Percentiles rank a stretch among this genome's conserved stretches.
These are phyloP conservation scores for Anthracocystis walkeri DNA, from an alignment of 1,284 basidiomycete genomes.

Conservation along the genomic window DNA sequence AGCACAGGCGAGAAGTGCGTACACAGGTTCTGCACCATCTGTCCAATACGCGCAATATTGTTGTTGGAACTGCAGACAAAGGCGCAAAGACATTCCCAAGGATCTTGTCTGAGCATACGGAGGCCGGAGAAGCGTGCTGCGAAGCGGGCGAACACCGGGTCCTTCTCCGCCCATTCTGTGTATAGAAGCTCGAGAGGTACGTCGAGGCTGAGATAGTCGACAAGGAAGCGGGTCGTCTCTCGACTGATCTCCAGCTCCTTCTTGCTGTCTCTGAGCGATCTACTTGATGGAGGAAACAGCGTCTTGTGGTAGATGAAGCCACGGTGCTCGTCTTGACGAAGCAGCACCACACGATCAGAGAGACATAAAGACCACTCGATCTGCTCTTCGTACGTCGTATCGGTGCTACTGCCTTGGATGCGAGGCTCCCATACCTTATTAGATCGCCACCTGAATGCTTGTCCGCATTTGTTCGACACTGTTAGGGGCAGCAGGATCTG, in stretches of 20 bases:
- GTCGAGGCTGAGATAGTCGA: conserved; percentile 89
- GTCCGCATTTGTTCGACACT: conserved; percentile 67
- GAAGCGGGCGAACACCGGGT: conserved; percentile 80
- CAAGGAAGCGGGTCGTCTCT: conserved; percentile 80
- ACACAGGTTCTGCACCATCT: conserved; percentile 69
- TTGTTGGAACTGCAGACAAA: conserved; percentile 99
- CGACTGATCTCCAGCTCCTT: not conserved
- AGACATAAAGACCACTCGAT: conserved; percentile 67
- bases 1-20: conserved; percentile 75
- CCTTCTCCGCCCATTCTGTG: conserved; percentile 78
- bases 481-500: conserved; percentile 63
- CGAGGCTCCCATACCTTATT: conserved; percentile 51
- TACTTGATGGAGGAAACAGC: conserved; percentile 26
- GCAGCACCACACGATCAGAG: conserved; percentile 64
- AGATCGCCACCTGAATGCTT: conserved; percentile 66
- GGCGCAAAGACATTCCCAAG: conserved; percentile 76
- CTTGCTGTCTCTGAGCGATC: not conserved
- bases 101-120: conserved; percentile 87
- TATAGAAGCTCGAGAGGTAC: conserved; percentile 82
- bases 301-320: conserved; percentile 62
- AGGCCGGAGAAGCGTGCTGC: conserved; percentile 75
- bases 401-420: not conserved
- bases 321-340: conserved; percentile 60
- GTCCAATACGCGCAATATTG: conserved; percentile 75
- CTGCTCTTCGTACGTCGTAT: conserved; percentile 21